Evolutionary conservation across 176 grass and related monocot species (phyloP), one percentile per base, ranked within the genome.

Genomic region (Musa beccarii): DNA sequence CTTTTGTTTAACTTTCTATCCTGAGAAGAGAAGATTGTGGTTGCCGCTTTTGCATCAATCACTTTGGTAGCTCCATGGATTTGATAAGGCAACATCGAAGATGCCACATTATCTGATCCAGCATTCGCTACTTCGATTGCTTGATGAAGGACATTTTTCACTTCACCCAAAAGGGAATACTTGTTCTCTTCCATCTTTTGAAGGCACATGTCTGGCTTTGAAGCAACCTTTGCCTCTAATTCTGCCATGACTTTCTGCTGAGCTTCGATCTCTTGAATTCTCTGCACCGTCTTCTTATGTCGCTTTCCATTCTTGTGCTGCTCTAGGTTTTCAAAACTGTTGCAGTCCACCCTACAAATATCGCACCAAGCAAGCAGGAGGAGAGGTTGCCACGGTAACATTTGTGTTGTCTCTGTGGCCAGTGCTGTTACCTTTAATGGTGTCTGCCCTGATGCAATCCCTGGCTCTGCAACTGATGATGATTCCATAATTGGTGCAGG

Each of bases 331-430:
- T 87, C 52, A 28, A 68, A 26, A 53, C 88, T 90, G 66, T 86
- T 90, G 65, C 88, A 90, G 12, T 81, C 88, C 26, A 90, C 84
- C 78, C 88, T 68, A 49, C 88, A 90, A 84, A 90, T 76, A 72
- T 90, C 84, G n/a, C 88, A 90, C 88, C 88, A 90, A 53, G 84
- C 84, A 81, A 72, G 52, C 55, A 75, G 75, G 51, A 69, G 79
- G 49, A 71, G 62, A 81, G 61, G 71, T 21, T 22, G 69, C 21
- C 11, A 22, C 59, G 71, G 51, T 10, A 57, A 9, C 17, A 49
- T 54, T 24, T n/a, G 74, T 78, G 66, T 54, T 62, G 51, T 25
- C 1, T 53, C 26, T 67, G 71, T 52, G 49, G 43, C 20, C 21
- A 66, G 68, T 61, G 71, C 65, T 76, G 66, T 56, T 16, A 28